Evolutionary conservation across 495 filamentous ascomycete species (phyloP).

Genomic region (Chaetomium cochliodes): DNA sequence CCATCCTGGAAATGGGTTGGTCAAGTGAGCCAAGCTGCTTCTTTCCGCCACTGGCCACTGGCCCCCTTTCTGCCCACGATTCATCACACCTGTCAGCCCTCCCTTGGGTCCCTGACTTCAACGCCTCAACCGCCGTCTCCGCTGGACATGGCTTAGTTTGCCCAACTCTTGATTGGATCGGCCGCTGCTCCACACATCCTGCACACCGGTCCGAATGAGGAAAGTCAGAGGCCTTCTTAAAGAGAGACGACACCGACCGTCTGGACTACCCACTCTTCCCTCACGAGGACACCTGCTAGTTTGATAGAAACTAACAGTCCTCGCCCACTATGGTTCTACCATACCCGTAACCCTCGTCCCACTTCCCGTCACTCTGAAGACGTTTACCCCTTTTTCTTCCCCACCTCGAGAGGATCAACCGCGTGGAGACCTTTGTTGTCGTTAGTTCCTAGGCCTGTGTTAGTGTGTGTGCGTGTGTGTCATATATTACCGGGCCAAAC

Average conservation of each 20-base stretch:
- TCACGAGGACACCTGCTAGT: slow-evolving; percentile 8
- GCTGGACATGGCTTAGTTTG: slow-evolving; percentile 12
- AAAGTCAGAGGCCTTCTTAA: slow-evolving; percentile 15
- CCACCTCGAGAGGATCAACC: background rate
- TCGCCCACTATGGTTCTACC: slow-evolving; percentile 29
- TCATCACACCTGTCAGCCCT: slow-evolving; percentile 5
- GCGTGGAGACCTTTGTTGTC: background rate
- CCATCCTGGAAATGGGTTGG: background rate
- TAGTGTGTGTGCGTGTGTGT: too few species aligned
- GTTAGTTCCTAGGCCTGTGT: background rate
- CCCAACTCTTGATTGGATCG: slow-evolving; percentile 20
- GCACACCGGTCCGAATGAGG: slow-evolving; percentile 25
- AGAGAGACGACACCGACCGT: slow-evolving; percentile 17
- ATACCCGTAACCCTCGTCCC: slow-evolving; percentile 3
- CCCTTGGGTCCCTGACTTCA: background rate
- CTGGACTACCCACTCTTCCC: slow-evolving; percentile 3
- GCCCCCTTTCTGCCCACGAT: slow-evolving; percentile 10
- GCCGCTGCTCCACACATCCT: slow-evolving; percentile 19
- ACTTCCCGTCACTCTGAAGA: slow-evolving; percentile 14
- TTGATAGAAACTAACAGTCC: slow-evolving; percentile 1
- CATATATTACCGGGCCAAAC: background rate
- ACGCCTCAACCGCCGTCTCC: background rate
- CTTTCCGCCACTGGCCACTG: slow-evolving; percentile 5
- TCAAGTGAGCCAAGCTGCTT: slow-evolving; percentile 2
- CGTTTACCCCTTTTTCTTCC: slow-evolving; percentile 17